Percentiles rank a stretch among this genome's conserved stretches.
These are phyloP conservation scores for Beauveria sp. DNA, from an alignment of 2,329 filamentous ascomycete genomes.

Conservation along the genomic window DNA sequence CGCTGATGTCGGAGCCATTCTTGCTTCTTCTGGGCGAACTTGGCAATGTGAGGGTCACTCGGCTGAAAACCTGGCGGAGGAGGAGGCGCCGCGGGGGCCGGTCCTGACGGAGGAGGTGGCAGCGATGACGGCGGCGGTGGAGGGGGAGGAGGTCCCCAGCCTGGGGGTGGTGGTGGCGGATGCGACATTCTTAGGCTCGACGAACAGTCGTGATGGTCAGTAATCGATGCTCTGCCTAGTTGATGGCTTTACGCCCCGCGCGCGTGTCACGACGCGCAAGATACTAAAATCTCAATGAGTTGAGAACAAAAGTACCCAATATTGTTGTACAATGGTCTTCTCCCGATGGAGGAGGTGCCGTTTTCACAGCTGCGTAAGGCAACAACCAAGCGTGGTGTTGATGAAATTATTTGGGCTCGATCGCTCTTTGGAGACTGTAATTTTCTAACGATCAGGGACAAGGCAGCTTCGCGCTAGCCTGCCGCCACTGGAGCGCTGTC, in stretches of 20 bases:
- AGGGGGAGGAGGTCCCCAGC: conserved; percentile 52
- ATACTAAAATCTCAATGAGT: background rate
- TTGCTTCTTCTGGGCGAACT: conserved; percentile 98
- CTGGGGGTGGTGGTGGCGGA: conserved; percentile 48
- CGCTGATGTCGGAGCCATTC: conserved; percentile 92
- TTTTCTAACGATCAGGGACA: conserved; percentile 21
- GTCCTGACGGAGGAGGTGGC: conserved; percentile 48
- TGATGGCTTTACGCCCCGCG: conserved; percentile 25
- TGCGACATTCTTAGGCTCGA: conserved; percentile 39
- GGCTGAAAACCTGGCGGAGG: conserved; percentile 79
- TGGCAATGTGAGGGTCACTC: conserved; percentile 76
- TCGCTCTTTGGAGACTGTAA: conserved; percentile 18
- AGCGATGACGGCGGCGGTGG: conserved; percentile 47
- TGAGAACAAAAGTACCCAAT: conserved; percentile 9
- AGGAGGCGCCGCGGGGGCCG: conserved; percentile 62
- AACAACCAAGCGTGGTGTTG: conserved; percentile 23
- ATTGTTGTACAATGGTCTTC: conserved; percentile 8
- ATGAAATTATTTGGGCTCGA: conserved; percentile 14
- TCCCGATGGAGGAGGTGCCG: conserved; percentile 19
- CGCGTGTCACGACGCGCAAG: conserved; percentile 27
- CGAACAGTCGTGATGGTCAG: conserved; percentile 15
- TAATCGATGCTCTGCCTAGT: conserved; percentile 14
- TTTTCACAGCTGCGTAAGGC: conserved; percentile 22
- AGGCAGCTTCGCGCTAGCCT: conserved; percentile 8
- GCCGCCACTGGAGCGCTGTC: background rate